phyloP scores from a whole-genome alignment of 83 land plant genomes.

The Picea abies region DNA sequence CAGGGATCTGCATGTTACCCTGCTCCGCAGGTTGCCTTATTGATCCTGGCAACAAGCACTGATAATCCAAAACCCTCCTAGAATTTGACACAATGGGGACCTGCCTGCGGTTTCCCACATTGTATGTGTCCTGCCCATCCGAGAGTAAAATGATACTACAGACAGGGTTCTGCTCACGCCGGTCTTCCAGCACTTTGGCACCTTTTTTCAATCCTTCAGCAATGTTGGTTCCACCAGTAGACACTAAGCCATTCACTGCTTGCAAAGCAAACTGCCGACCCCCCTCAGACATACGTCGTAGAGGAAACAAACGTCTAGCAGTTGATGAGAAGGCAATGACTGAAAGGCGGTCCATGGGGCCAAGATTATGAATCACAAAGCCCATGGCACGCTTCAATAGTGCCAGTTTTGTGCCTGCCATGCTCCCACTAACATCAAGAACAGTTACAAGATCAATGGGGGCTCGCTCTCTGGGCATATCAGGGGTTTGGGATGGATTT shows the following conservation, averaged over 20 bases:
- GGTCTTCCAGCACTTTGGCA: conserved; percentile 69
- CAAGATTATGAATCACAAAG: conserved; percentile 85
- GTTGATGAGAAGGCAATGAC: conserved; percentile 79
- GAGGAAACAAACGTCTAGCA: conserved; percentile 81
- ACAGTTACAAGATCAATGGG: conserved; percentile 91
- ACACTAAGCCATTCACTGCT: conserved; percentile 62
- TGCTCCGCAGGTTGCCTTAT: conserved; percentile 23
- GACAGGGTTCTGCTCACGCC: conserved; percentile 69
- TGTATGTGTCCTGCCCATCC: conserved; percentile 91
- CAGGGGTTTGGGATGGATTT: conserved; percentile 17
- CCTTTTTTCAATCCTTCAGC: conserved; percentile 78
- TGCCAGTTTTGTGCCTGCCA: conserved; percentile 91
- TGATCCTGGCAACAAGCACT: conserved; percentile 52
- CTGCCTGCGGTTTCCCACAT: conserved; percentile 24
- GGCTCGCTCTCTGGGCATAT: conserved; percentile 35
- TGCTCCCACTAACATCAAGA: conserved; percentile 95
- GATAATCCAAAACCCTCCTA: conserved; percentile 19
- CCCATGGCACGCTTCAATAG: conserved; percentile 80
- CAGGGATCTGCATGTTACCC: conserved; percentile 48
- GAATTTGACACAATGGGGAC: neutral
- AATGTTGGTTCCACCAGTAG: conserved; percentile 88
- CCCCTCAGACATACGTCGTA: conserved; percentile 69
- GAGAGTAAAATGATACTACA: conserved; percentile 83
- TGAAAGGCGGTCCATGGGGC: conserved; percentile 81
- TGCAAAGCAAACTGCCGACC: conserved; percentile 69